Evolutionary conservation across 805 yeast genomes (phyloP), one percentile per base, ranked within the genome.

Genomic region (Brettanomyces nanus): DNA sequence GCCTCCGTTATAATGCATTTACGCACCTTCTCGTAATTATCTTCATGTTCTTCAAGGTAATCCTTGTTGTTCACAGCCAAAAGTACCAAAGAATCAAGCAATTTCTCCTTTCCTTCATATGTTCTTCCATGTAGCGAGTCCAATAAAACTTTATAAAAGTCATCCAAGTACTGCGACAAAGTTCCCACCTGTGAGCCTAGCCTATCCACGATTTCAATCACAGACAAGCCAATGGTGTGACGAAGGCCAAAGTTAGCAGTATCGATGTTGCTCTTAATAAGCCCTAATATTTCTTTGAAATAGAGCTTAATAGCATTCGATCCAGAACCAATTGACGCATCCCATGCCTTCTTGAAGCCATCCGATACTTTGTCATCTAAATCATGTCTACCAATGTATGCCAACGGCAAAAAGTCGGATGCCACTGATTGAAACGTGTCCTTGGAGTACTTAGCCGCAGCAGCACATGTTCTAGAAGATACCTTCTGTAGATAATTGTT

Each of bases 31-130:
- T 54, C 57, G 23, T 63, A 52, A 5, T 74, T 32, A 0, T 52
- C 65, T 23, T 61, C 51, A 1, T 49, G 39, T 0, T 38, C 35
- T 0, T 36, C 26, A 11, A 78, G 46, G 31, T 53, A 62, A 0
- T 46, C 48, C 33, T 65, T 58, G 6, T 76, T 66, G 42, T 73
- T 75, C 14, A 63, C 50, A 0, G 80, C 52, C 23, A 83, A 65
- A 2, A 74, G 59, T 0, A 84, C 81, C 38, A 89, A 61, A 0
- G 95, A 84, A 27, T 75, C 76, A 15, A 86, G 62, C 1, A 92
- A 70, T 21, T 67, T 58, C 47, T 87, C 96, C 51, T 90, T 90
- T 5, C 97, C 97, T 13, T 69, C 68, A 92, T 95, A 90, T 7
- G 90, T 73, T 42, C 94, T 74, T 1, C 96, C 96, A 39, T 69